Evolutionary conservation across 176 grass and related monocot species (phyloP).

Genomic region (Raddia guianensis): DNA sequence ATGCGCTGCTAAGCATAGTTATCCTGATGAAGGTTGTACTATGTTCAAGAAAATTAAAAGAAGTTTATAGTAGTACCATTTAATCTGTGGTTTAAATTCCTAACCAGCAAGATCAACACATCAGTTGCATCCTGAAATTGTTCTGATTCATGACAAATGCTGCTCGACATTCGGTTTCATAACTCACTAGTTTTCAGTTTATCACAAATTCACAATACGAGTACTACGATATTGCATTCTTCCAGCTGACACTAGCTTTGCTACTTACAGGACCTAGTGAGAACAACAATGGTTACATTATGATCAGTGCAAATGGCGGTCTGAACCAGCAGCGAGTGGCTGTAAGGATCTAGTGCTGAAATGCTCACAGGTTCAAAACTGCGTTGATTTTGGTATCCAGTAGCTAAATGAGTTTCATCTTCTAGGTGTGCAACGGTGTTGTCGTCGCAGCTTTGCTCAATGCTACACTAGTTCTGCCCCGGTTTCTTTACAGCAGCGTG

Average conservation of each 20-base stretch:
- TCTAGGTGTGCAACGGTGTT: constrained; percentile 87
- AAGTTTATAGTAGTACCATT: too few relatives aligned
- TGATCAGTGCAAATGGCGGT: constrained; percentile 88
- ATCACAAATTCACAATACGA: neutral
- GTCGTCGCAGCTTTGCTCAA: constrained; percentile 78
- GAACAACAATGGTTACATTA: constrained; percentile 68
- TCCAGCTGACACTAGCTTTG: constrained; percentile 7
- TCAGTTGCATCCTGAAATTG: neutral
- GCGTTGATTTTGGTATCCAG: neutral
- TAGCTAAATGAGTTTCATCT: neutral
- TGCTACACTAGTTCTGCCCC: constrained; percentile 71
- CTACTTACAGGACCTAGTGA: constrained; percentile 48
- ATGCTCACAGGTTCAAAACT: neutral
- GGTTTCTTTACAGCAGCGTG: constrained; percentile 88
- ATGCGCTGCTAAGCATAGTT: constrained; percentile 67
- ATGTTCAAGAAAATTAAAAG: neutral
- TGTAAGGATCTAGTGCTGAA: constrained; percentile 50
- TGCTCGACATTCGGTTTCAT: neutral
- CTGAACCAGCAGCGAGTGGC: constrained; percentile 92
- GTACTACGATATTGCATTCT: neutral
- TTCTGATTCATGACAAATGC: neutral
- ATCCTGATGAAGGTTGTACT: constrained; percentile 47
- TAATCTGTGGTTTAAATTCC: neutral
- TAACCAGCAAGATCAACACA: constrained; percentile 13
- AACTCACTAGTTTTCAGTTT: neutral